Evolutionary conservation across 2,329 filamentous ascomycete species (phyloP).

Genomic region (Neofusicoccum laricinum): DNA sequence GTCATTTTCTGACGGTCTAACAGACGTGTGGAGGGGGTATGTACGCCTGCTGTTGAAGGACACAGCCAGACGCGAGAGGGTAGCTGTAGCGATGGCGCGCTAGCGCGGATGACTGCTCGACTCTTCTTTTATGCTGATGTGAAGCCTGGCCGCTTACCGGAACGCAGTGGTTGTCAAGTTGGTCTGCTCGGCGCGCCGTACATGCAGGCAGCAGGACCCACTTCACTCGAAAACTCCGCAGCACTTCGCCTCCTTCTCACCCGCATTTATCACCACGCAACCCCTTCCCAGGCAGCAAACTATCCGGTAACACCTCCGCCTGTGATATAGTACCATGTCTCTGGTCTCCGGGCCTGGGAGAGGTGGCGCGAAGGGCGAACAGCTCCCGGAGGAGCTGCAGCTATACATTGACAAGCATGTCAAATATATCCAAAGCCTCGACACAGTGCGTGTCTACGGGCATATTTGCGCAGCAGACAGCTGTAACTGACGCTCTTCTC

Average conservation of each 20-base stretch:
- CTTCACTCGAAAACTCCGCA: background rate
- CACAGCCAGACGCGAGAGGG: too few relatives aligned
- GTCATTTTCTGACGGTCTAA: background rate
- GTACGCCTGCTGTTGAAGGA: too few relatives aligned
- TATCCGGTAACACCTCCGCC: background rate
- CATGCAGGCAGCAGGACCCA: background rate
- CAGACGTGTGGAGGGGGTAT: background rate
- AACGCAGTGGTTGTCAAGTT: background rate
- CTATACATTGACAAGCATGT: slow-evolving; percentile 70
- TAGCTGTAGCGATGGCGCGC: too few relatives aligned
- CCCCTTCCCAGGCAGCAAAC: background rate
- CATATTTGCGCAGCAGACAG: background rate
- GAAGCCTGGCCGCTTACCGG: too few relatives aligned
- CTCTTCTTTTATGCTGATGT: too few relatives aligned
- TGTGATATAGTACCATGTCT: slow-evolving; percentile 46
- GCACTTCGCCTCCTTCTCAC: background rate
- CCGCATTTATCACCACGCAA: background rate
- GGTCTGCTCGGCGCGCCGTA: background rate
- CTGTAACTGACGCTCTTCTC: slow-evolving; percentile 18
- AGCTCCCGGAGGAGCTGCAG: slow-evolving; percentile 46
- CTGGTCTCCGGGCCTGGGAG: slow-evolving; percentile 60
- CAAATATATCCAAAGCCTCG: slow-evolving; percentile 86
- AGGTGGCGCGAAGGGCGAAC: slow-evolving; percentile 40
- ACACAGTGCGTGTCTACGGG: slow-evolving; percentile 61
- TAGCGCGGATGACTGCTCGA: too few relatives aligned